Base-by-base conservation (phyloP, 768 basidiomycete species). In the Ramaria sp. region DNA sequence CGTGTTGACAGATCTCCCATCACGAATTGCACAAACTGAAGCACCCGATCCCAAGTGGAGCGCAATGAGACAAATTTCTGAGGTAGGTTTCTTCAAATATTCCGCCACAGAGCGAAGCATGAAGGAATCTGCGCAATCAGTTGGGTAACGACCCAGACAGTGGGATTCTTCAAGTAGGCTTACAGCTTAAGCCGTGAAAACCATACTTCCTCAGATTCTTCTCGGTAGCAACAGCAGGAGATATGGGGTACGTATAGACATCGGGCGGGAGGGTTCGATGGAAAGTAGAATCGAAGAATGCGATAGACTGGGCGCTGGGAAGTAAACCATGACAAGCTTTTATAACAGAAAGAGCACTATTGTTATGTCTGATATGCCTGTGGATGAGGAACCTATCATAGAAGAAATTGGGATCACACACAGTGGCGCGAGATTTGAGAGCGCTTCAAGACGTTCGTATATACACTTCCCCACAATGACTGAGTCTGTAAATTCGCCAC, bases 31-130 rank as follows among this genome's bases (percentile, higher is more conserved):
- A 67, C 90, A 92, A 13, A 78, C 81, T 13, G 86, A 90, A 0
- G 91, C 92, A 13, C 93, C 93, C n/a, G 88, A 89, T 4, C 92
- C 92, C 55, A 95, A 80, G 68, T 95, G 93, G 31, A 91, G 74
- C 15, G 90, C 75, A 57, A 95, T 90, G 51, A 94, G 75, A 66
- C 85, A 91, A 47, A 85, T 71, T 10, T 79, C 63, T 12, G 73
- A 63, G 19, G 72, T 64, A 1, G 75, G 71, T 73, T 84, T 85
- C 4, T 73, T 57, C 10, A 94, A 73, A 64, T 81, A 75, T 1
- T 70, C 54, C 0, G 88, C 76, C 17, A 88, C 81, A 17, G 79
- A 69, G 43, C 78, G 76, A 6, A 85, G 76, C 65, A 93, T 90
- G 63, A 78, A 86, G 0, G 80, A 70, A 60, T 87, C 86, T 86